These are phyloP conservation scores for Platanthera zijinensis DNA, from an alignment of 106 monocot species.

Conservation along the genomic window DNA sequence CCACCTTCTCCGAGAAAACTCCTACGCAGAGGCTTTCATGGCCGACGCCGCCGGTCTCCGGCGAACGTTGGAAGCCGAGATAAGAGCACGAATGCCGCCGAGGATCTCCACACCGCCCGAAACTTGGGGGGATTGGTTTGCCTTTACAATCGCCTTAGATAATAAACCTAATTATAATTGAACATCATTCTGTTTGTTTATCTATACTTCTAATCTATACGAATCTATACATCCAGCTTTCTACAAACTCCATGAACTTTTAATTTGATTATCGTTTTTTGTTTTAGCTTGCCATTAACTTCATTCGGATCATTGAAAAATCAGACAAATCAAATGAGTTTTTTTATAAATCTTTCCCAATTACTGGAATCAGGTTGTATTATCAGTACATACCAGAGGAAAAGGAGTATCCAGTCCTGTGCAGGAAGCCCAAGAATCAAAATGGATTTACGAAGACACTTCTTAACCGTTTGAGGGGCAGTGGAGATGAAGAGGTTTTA, in stretches of 20 bases:
- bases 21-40: slow-evolving; percentile 79
- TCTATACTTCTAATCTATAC: too few species aligned
- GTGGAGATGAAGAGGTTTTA: slow-evolving; percentile 50
- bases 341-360: slow-evolving; percentile 1
- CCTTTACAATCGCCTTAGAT: not conserved
- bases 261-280: too few species aligned
- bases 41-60: slow-evolving; percentile 47
- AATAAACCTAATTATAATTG: not conserved
- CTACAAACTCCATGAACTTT: too few species aligned
- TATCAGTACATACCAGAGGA: slow-evolving; percentile 88
- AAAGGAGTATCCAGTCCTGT: slow-evolving; percentile 86
- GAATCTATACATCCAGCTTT: too few species aligned
- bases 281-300: too few species aligned
- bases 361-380: slow-evolving; percentile 62
- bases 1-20: slow-evolving; percentile 56
- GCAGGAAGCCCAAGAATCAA: slow-evolving; percentile 35
- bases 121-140: slow-evolving; percentile 67
- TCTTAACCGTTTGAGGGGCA: slow-evolving; percentile 33
- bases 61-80: slow-evolving; percentile 37
- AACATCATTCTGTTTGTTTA: too few species aligned
- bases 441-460: slow-evolving; percentile 29
- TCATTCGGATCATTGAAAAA: too few species aligned
- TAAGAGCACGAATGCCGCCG: slow-evolving; percentile 49
- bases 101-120: slow-evolving; percentile 47
- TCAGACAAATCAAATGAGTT: not conserved